Evolutionary conservation across 768 basidiomycete genomes (phyloP).

Genomic region (Sarcodon aspratus): DNA sequence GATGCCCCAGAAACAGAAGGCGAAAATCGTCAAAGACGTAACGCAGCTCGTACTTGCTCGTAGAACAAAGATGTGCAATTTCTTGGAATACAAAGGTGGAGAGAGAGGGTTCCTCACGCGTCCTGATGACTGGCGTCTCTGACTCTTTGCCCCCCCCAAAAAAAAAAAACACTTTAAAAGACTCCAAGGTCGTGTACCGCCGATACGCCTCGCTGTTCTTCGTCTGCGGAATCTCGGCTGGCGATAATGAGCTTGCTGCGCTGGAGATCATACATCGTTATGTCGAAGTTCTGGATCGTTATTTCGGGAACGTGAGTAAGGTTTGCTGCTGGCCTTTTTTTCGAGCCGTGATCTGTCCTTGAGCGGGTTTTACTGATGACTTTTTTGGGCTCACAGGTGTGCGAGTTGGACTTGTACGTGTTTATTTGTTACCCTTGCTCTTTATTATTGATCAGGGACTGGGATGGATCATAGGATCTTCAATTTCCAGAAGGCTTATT

Average conservation of each 20-base stretch:
- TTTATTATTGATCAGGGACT: background rate
- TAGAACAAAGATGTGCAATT: conserved; percentile 88
- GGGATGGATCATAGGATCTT: conserved; percentile 54
- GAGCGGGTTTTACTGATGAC: background rate
- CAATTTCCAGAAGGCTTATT: conserved; percentile 95
- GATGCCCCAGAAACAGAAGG: conserved; percentile 66
- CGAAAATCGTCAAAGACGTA: conserved; percentile 92
- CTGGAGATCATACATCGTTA: conserved; percentile 92
- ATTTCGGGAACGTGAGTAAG: conserved; percentile 74
- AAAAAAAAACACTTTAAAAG: conserved; percentile 19
- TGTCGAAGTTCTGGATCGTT: conserved; percentile 77
- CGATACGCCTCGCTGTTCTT: conserved; percentile 96
- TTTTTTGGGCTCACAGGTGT: conserved; percentile 38
- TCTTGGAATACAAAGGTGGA: conserved; percentile 90
- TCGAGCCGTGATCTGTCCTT: background rate
- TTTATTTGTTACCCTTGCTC: background rate
- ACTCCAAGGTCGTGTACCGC: conserved; percentile 85
- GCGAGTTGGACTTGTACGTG: conserved; percentile 83
- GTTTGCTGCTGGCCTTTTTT: background rate
- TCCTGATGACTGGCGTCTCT: background rate
- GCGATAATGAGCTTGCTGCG: conserved; percentile 86
- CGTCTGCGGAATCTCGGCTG: conserved; percentile 71
- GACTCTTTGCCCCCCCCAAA: background rate
- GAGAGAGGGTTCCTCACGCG: conserved; percentile 9
- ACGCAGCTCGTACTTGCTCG: conserved; percentile 86